Conservation (phyloP, 257 asterid genomes). For the Przewalskia tangutica region DNA sequence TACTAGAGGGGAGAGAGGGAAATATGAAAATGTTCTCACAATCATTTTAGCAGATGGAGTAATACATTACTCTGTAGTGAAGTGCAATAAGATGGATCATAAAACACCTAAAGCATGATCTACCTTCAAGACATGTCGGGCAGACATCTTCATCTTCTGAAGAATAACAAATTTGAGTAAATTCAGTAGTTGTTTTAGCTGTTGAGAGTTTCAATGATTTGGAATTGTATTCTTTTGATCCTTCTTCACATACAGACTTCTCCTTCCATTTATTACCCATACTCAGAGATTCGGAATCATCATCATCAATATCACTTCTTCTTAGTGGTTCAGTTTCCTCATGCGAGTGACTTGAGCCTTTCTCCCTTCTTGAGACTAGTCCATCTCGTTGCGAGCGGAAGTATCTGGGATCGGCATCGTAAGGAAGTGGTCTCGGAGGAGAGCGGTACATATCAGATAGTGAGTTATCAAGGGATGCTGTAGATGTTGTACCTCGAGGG, state of each 20-base stretch:
- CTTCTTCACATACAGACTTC: conserved; percentile 36
- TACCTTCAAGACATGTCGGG: conserved; percentile 97
- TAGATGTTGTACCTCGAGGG: conserved; percentile 44
- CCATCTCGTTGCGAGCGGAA: conserved; percentile 63
- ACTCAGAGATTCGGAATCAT: conserved; percentile 43
- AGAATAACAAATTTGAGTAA: conserved; percentile 56
- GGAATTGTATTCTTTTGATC: conserved; percentile 46
- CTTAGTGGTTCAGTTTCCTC: conserved; percentile 78
- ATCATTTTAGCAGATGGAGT: not conserved
- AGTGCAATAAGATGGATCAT: not conserved
- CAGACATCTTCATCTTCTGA: conserved; percentile 90
- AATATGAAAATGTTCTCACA: not conserved
- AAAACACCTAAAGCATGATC: not conserved
- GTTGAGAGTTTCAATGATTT: conserved; percentile 40
- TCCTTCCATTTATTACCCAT: conserved; percentile 53
- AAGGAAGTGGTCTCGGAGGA: conserved; percentile 96
- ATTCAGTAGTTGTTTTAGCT: conserved; percentile 38
- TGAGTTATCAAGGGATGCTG: conserved; percentile 59
- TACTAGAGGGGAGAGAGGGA: not conserved
- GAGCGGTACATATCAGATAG: conserved; percentile 68
- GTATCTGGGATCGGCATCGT: conserved; percentile 70
- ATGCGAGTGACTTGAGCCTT: conserved; percentile 64
- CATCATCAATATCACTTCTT: conserved; percentile 54
- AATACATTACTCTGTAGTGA: not conserved
- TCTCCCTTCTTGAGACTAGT: conserved; percentile 66